Conservation (phyloP, 306 rosid species). For the Vigna trinervia region DNA sequence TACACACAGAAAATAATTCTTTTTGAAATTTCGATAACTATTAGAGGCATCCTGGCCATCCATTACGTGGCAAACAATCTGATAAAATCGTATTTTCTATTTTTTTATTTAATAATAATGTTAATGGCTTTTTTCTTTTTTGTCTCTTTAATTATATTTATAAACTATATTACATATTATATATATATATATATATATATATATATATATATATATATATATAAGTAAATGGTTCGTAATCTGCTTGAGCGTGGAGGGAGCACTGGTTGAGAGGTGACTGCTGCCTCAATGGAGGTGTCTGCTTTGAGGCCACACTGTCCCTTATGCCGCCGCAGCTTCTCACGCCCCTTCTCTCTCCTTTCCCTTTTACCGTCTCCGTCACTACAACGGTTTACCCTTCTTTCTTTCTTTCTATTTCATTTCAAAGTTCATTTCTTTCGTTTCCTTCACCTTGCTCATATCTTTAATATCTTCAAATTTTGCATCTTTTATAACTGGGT, state of each 20-base stretch:
- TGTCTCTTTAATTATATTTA: not conserved
- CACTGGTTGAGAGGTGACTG: conserved; percentile 49
- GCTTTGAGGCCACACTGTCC: conserved; percentile 66
- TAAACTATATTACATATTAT: no score
- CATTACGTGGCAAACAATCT: not conserved
- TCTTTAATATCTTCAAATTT: conserved; percentile 25
- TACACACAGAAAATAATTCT: no score
- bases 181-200: no score
- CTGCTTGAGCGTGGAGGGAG: conserved; percentile 46
- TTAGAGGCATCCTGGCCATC: no score
- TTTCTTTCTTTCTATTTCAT: not conserved
- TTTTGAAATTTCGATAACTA: no score
- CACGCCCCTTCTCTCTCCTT: conserved; percentile 42
- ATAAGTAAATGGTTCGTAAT: conserved; percentile 33
- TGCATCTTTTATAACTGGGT: conserved; percentile 34
- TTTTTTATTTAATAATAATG: not conserved
- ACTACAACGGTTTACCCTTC: conserved; percentile 52
- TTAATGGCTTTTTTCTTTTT: not conserved
- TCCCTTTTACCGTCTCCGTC: conserved; percentile 54
- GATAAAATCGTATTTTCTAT: not conserved
- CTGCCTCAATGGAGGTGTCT: conserved; percentile 62
- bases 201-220: no score
- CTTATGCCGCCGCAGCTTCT: conserved; percentile 58
- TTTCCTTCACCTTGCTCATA: conserved; percentile 15
- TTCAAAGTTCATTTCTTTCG: not conserved